Conservation (phyloP, 2,329 filamentous ascomycete genomes). For the Exophiala sp. region DNA sequence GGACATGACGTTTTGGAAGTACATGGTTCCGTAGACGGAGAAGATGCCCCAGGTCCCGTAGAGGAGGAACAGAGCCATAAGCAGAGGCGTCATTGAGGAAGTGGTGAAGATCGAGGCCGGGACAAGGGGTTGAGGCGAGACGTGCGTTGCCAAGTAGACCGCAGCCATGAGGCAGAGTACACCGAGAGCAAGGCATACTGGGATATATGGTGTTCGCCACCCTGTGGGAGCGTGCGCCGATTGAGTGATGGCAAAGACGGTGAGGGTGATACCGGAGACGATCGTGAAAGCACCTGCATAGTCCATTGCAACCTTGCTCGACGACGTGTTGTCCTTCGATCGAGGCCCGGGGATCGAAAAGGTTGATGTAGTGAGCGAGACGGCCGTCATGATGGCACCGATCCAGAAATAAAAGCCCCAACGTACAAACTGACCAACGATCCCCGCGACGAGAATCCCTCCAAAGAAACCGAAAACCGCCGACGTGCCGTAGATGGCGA, state of each 20-base stretch:
- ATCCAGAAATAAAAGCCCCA: slow-evolving; percentile 71
- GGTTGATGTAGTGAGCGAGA: slow-evolving; percentile 45
- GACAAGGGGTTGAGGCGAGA: slow-evolving; percentile 46
- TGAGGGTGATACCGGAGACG: slow-evolving; percentile 62
- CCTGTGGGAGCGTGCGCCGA: slow-evolving; percentile 64
- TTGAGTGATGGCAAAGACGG: slow-evolving; percentile 73
- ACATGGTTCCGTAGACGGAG: slow-evolving; percentile 66
- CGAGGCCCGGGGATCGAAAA: slow-evolving; percentile 49
- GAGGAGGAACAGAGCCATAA: slow-evolving; percentile 59
- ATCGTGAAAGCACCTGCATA: slow-evolving; percentile 62
- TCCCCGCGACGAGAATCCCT: slow-evolving; percentile 63
- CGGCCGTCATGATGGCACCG: slow-evolving; percentile 51
- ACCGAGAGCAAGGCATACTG: slow-evolving; percentile 60
- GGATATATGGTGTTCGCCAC: slow-evolving; percentile 72
- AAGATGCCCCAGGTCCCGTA: slow-evolving; percentile 69
- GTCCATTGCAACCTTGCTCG: slow-evolving; percentile 61
- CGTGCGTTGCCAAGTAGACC: not conserved
- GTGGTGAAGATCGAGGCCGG: slow-evolving; percentile 66
- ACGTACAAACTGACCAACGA: slow-evolving; percentile 51
- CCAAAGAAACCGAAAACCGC: slow-evolving; percentile 49
- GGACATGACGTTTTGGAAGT: slow-evolving; percentile 61
- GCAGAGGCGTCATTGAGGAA: slow-evolving; percentile 64
- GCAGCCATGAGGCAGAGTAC: slow-evolving; percentile 41
- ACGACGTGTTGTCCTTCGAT: slow-evolving; percentile 37
- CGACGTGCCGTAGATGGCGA: slow-evolving; percentile 56